These are phyloP conservation scores for Lenwebbia sp. DNA, from an alignment of 345 rosid genomes.

Conservation along the genomic window DNA sequence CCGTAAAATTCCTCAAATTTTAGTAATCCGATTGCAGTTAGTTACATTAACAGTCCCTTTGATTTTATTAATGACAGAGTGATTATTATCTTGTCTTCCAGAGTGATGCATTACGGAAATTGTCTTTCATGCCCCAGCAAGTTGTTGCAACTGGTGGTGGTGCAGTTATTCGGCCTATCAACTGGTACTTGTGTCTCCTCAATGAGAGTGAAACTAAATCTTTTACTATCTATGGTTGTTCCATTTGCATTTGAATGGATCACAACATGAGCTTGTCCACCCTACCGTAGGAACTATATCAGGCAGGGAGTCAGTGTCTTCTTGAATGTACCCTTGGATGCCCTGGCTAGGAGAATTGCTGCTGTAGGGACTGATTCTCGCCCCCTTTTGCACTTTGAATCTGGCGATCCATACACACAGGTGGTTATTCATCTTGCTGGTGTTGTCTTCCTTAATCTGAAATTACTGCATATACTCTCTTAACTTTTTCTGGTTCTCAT, in stretches of 20 bases:
- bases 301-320: constrained; percentile 22
- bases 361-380: constrained; percentile 37
- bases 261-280: background rate
- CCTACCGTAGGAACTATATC: constrained; percentile 23
- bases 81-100: background rate
- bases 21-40: background rate
- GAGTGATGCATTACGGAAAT: constrained; percentile 28
- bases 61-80: background rate
- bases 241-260: background rate
- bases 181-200: constrained; percentile 17
- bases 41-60: background rate
- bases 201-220: background rate
- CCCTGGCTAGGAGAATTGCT: constrained; percentile 43
- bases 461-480: background rate
- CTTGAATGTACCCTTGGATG: constrained; percentile 33
- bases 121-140: constrained; percentile 17
- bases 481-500: background rate
- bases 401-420: constrained; percentile 33
- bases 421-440: constrained; percentile 1
- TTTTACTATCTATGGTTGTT: background rate
- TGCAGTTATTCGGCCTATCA: constrained; percentile 26
- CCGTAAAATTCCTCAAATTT: background rate
- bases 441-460: background rate
- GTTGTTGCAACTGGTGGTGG: constrained; percentile 49
- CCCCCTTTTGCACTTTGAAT: constrained; percentile 25